Percentiles rank a stretch among this genome's conserved stretches.
These are phyloP conservation scores for Sonneratia caseolaris DNA, from an alignment of 345 rosid genomes.

Conservation along the genomic window DNA sequence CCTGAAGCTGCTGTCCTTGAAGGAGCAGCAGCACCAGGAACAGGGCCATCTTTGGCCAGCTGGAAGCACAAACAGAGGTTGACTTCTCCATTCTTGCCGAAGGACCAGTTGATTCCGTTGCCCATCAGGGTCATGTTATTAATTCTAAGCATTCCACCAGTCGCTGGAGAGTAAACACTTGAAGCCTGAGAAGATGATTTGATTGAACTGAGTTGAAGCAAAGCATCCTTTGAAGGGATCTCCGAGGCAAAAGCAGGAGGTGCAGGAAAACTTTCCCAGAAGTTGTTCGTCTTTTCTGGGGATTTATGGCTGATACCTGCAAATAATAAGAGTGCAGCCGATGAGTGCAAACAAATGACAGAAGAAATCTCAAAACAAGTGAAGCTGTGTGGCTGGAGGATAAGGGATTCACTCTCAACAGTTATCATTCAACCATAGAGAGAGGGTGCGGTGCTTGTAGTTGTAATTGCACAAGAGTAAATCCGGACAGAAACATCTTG, in stretches of 20 bases:
- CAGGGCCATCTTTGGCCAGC: slow-evolving; percentile 14
- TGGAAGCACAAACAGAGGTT: slow-evolving; percentile 38
- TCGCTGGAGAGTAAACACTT: slow-evolving; percentile 8
- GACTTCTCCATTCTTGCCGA: slow-evolving; percentile 38
- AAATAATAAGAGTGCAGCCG: neutral
- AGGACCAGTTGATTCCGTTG: slow-evolving; percentile 41
- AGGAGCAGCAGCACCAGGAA: neutral
- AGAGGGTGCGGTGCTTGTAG: neutral
- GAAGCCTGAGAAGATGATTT: slow-evolving; percentile 1
- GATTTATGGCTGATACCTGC: slow-evolving; percentile 48
- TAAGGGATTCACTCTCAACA: neutral
- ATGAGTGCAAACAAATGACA: neutral
- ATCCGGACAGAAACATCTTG: neutral
- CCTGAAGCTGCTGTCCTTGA: neutral
- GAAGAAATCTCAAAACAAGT: neutral
- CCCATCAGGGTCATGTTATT: slow-evolving; percentile 23
- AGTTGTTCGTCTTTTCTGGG: slow-evolving; percentile 47
- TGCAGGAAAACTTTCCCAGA: slow-evolving; percentile 51
- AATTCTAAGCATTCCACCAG: slow-evolving; percentile 61
- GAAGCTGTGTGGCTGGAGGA: neutral
- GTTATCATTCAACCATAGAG: neutral
- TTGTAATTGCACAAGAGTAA: neutral
- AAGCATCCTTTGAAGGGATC: slow-evolving; percentile 56
- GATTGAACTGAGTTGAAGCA: slow-evolving; percentile 24
- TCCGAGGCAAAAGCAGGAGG: slow-evolving; percentile 67